Base-by-base conservation (phyloP, 768 basidiomycete genomes). In the Phaeolepiota aurea region DNA sequence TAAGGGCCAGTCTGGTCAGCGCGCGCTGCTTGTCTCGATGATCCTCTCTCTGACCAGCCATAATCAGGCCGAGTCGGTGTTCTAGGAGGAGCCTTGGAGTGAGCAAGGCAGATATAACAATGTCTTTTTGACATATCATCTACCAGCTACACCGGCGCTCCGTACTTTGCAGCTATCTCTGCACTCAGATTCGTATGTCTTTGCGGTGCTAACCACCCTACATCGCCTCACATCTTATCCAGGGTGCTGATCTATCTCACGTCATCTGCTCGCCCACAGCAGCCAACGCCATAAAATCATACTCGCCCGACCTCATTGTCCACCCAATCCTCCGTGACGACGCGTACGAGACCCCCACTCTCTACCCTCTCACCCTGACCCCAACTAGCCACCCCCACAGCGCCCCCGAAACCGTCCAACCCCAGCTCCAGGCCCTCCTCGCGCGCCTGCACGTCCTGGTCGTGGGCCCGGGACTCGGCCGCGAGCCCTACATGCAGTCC, bases 201-300 rank as follows among this genome's bases (percentile, higher is more conserved):
- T 31, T 31, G 36, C 10, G 12, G 15, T 21, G 28, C 16, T 19
- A 37, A 3, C 11, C n/a, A n/a, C 15, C 14, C 10, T 44, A 18
- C 5, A 25, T 23, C 18, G 31, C 38, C 23, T 33, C 43, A 30
- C 25, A 28, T 34, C 36, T 33, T 18, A 25, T 35, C 15, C 14
- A 88, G 87, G 93, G 93, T 22, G 88, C 84, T 37, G 94, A 98
- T 60, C 71, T 97, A 15, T 92, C 93, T 16, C 96, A 98, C 70
- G 89, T 98, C 44, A 94, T 98, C 41, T 99, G 96, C 63, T 83
- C 93, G 4, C 94, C 94, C 0, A 79, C 77, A 0, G 94, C 96
- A 4, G 90, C 91, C 19, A 73, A 73, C 3, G 85, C 91, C 33
- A 99, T 99, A 70, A 99, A 99, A 64, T 84, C 87, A 0, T 99